phyloP scores from a whole-genome alignment of 305 asterid species.

The Salvia sclarea region DNA sequence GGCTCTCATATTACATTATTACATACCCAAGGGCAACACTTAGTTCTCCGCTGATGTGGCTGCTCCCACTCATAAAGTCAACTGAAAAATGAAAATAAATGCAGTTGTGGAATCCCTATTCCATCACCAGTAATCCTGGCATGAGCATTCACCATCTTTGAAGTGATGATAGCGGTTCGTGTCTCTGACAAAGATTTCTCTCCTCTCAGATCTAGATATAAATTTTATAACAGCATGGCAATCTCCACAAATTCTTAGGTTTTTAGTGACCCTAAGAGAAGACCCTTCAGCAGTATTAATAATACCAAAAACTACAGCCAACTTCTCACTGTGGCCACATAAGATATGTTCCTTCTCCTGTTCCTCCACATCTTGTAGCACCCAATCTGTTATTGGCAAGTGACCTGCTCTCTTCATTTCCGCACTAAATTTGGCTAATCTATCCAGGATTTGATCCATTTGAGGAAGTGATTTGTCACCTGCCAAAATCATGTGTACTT shows the following conservation, averaged over 20 bases:
- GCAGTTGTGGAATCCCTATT: conserved; percentile 19
- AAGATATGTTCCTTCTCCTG: conserved; percentile 88
- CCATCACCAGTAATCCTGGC: conserved; percentile 88
- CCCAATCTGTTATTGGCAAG: conserved; percentile 60
- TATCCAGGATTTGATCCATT: conserved; percentile 62
- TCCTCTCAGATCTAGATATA: conserved; percentile 63
- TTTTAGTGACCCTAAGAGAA: conserved; percentile 73
- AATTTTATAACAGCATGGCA: conserved; percentile 83
- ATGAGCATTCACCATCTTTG: conserved; percentile 78
- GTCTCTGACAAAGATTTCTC: conserved; percentile 87
- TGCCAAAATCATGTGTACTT: conserved; percentile 84
- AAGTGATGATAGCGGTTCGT: conserved; percentile 88
- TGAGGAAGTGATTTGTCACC: conserved; percentile 86
- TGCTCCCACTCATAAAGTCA: conserved; percentile 21
- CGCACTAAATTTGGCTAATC: conserved; percentile 45
- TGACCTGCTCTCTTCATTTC: conserved; percentile 85
- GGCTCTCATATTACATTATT: conserved; percentile 17
- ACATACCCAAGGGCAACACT: conserved; percentile 6
- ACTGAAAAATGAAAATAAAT: conserved; percentile 21
- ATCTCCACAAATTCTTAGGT: conserved; percentile 89
- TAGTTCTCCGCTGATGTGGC: conserved; percentile 18
- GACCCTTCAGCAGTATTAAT: conserved; percentile 67
- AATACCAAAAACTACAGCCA: conserved; percentile 83
- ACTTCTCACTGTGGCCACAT: conserved; percentile 93
- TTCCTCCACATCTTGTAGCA: conserved; percentile 90